Evolutionary conservation across 2,329 filamentous ascomycete species (phyloP).

Genomic region (Chaetomium globosum): DNA sequence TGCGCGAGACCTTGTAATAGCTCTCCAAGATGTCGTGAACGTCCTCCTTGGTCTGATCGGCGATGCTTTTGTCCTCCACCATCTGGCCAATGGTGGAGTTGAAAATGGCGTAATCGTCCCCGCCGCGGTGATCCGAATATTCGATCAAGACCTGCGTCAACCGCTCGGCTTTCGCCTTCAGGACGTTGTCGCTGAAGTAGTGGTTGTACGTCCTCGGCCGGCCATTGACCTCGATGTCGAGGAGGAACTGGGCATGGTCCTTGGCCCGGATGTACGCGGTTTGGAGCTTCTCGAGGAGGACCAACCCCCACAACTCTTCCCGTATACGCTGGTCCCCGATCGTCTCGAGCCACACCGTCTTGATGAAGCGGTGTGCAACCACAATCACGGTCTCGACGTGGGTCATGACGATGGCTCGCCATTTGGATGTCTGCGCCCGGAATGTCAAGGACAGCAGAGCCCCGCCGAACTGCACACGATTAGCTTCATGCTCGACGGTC

Average conservation of each 20-base stretch:
- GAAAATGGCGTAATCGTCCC: not conserved
- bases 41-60: conserved; percentile 44
- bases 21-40: conserved; percentile 62
- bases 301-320: conserved; percentile 45
- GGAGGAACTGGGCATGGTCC: conserved; percentile 53
- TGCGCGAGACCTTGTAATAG: conserved; percentile 64
- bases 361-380: conserved; percentile 57
- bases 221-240: conserved; percentile 53
- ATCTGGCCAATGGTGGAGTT: conserved; percentile 2
- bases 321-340: conserved; percentile 51
- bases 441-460: conserved; percentile 51
- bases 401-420: conserved; percentile 50
- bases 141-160: conserved; percentile 17
- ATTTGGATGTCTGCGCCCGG: conserved; percentile 57
- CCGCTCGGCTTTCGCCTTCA: conserved; percentile 37
- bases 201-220: conserved; percentile 56
- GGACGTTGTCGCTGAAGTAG: conserved; percentile 51
- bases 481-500: not conserved
- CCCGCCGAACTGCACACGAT: conserved; percentile 41
- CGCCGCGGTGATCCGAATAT: not conserved
- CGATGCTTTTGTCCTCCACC: conserved; percentile 30
- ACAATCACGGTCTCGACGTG: conserved; percentile 57
- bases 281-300: conserved; percentile 53
- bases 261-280: conserved; percentile 52
- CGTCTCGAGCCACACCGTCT: conserved; percentile 45